A percentile compares a stretch with the other conserved stretches of the same genome.
Evolutionary conservation across 140 eudicot genomes (phyloP).

Genomic region (Oenanthe javanica): DNA sequence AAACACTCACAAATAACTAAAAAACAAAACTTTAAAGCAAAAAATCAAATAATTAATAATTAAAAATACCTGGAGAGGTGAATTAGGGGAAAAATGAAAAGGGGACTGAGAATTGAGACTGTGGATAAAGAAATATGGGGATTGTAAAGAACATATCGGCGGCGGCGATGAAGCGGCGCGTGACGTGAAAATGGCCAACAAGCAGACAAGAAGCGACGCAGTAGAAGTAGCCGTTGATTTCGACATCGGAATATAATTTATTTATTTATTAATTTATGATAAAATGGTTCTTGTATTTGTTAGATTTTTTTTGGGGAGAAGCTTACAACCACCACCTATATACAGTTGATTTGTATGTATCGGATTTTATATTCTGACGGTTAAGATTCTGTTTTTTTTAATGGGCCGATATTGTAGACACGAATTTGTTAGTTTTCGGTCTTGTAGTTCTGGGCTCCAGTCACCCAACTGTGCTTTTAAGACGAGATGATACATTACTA

Average conservation of each 20-base stretch:
- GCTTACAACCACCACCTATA: not conserved
- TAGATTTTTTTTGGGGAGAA: not conserved
- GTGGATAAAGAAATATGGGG: conserved; percentile 1
- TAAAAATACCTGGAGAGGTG: conserved; percentile 13
- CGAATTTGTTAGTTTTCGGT: not conserved
- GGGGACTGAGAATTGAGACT: conserved; percentile 19
- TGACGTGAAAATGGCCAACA: not conserved
- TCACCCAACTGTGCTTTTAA: too few species aligned
- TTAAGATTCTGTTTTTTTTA: not conserved
- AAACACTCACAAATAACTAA: not conserved
- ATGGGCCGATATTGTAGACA: not conserved
- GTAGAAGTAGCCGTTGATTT: conserved; percentile 1
- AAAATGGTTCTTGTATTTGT: not conserved
- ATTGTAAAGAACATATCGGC: conserved; percentile 10
- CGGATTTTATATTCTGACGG: not conserved
- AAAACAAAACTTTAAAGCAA: not conserved
- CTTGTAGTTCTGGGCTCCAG: not conserved
- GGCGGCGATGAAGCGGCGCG: not conserved
- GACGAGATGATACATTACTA: too few species aligned
- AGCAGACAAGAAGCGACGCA: not conserved
- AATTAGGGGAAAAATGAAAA: conserved; percentile 4
- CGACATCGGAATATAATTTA: not conserved
- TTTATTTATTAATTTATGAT: not conserved
- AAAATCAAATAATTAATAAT: not conserved
- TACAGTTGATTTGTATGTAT: not conserved